A percentile compares a stretch with the other conserved stretches of the same genome.
Conservation (phyloP, 352 stramenopile genomes). For the Halophytophthora batemanensis region DNA sequence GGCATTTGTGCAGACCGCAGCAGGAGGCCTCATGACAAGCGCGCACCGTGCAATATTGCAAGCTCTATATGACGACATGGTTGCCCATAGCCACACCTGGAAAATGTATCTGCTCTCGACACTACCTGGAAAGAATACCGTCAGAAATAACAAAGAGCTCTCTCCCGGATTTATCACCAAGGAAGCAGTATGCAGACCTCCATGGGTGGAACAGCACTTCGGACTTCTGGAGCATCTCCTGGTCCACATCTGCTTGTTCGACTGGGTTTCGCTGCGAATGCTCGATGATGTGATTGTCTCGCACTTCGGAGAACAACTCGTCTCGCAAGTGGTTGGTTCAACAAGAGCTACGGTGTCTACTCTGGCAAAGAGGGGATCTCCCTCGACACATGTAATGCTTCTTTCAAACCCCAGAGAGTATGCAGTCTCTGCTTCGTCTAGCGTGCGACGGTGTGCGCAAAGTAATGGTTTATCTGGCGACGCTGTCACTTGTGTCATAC, state of each 20-base stretch:
- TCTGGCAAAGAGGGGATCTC: constrained; percentile 7
- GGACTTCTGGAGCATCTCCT: constrained; percentile 26
- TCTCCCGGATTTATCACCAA: not conserved
- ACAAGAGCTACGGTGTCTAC: constrained; percentile 10
- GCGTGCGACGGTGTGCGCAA: constrained; percentile 17
- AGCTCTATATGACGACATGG: constrained; percentile 29
- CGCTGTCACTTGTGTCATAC: constrained; percentile 12
- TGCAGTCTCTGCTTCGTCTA: constrained; percentile 8
- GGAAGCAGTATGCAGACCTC: constrained; percentile 10
- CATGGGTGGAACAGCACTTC: constrained; percentile 24
- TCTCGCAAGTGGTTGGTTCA: constrained; percentile 13
- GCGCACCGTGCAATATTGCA: not conserved
- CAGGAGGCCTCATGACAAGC: not conserved
- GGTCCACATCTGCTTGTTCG: constrained; percentile 32
- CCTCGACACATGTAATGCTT: constrained; percentile 18
- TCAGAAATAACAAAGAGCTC: not conserved
- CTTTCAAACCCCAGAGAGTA: constrained; percentile 16
- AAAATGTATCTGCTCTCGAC: constrained; percentile 22
- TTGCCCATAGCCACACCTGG: constrained; percentile 21
- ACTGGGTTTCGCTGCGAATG: constrained; percentile 11
- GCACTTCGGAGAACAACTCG: constrained; percentile 20
- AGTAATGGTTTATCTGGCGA: constrained; percentile 11
- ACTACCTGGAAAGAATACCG: not conserved
- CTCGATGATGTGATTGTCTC: constrained; percentile 26
- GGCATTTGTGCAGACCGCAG: constrained; percentile 4